These are phyloP conservation scores for Metschnikowia kofuensis DNA, from an alignment of 805 yeast genomes.

Conservation along the genomic window DNA sequence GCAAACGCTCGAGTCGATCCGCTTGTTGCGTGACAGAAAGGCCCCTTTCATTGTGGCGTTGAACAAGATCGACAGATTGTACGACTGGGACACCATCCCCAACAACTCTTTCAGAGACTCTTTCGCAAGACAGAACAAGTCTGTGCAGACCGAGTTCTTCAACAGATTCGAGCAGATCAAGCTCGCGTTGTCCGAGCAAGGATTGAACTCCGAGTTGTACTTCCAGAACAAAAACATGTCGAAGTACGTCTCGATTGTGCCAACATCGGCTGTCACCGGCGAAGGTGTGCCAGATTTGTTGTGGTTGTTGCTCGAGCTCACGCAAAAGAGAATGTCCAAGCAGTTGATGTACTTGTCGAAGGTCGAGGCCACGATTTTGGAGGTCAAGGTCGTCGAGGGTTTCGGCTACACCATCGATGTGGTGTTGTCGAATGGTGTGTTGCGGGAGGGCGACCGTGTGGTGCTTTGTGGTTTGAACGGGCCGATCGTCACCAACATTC, in stretches of 20 bases:
- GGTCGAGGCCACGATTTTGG: slow-evolving; percentile 94
- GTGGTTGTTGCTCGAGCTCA: slow-evolving; percentile 90
- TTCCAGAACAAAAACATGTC: slow-evolving; percentile 93
- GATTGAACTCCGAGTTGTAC: slow-evolving; percentile 94
- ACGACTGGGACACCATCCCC: slow-evolving; percentile 89
- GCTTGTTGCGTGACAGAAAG: slow-evolving; percentile 89
- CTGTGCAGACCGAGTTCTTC: slow-evolving; percentile 91
- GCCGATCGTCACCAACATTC: slow-evolving; percentile 92
- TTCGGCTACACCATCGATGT: slow-evolving; percentile 98
- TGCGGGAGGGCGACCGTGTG: slow-evolving; percentile 92
- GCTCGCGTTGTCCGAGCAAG: slow-evolving; percentile 94
- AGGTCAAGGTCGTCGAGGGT: slow-evolving; percentile 98
- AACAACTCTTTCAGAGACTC: slow-evolving; percentile 97
- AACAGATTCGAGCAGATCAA: slow-evolving; percentile 82
- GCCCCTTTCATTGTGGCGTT: slow-evolving; percentile 97
- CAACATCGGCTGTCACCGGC: slow-evolving; percentile 98
- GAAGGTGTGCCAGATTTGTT: slow-evolving; percentile 99
- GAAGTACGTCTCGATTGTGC: slow-evolving; percentile 92
- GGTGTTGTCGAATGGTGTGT: slow-evolving; percentile 91
- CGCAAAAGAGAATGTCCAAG: slow-evolving; percentile 98
- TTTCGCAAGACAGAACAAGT: slow-evolving; percentile 69
- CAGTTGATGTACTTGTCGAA: slow-evolving; percentile 94
- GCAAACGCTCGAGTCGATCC: slow-evolving; percentile 93
- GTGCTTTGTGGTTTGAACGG: slow-evolving; percentile 98
- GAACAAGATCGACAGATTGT: slow-evolving; percentile 95